These are phyloP conservation scores for Fusarium siculi DNA, from an alignment of 2,329 filamentous ascomycete species.

Conservation along the genomic window DNA sequence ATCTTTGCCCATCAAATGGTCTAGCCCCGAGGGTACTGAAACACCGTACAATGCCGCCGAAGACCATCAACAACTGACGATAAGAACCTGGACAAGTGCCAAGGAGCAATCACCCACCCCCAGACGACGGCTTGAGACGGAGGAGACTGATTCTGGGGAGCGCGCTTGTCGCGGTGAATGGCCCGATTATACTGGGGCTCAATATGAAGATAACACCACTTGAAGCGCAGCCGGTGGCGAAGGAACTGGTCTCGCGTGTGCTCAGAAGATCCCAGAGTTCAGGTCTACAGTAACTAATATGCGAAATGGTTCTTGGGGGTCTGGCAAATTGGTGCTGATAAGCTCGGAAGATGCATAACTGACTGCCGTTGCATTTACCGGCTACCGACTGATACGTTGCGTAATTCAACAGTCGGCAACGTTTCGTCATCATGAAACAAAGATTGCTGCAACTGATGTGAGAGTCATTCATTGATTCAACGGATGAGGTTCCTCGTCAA, in stretches of 20 bases:
- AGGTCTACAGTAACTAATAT: not conserved
- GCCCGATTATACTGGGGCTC: constrained; percentile 31
- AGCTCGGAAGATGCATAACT: constrained; percentile 1
- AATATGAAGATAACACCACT: constrained; percentile 25
- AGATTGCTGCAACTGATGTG: not conserved
- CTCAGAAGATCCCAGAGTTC: constrained; percentile 6
- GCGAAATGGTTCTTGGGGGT: constrained; percentile 18
- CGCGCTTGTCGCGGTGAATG: constrained; percentile 45
- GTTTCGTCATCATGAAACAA: not conserved
- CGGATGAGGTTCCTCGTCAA: not conserved
- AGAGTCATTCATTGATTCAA: not conserved
- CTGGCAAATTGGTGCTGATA: not conserved
- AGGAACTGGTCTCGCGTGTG: constrained; percentile 24
- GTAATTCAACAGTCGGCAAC: not conserved
- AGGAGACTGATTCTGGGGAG: constrained; percentile 37
- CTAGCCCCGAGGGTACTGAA: constrained; percentile 32
- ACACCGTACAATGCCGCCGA: constrained; percentile 3
- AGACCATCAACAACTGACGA: constrained; percentile 28
- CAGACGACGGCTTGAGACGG: constrained; percentile 32
- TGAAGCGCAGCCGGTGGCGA: constrained; percentile 5
- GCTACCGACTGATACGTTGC: not conserved
- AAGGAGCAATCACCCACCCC: constrained; percentile 15
- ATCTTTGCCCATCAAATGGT: constrained; percentile 25
- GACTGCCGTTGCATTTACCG: not conserved
- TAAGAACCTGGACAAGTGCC: constrained; percentile 31